Conservation (phyloP, 2,329 filamentous ascomycete species). For the Helminthosporium solani region DNA sequence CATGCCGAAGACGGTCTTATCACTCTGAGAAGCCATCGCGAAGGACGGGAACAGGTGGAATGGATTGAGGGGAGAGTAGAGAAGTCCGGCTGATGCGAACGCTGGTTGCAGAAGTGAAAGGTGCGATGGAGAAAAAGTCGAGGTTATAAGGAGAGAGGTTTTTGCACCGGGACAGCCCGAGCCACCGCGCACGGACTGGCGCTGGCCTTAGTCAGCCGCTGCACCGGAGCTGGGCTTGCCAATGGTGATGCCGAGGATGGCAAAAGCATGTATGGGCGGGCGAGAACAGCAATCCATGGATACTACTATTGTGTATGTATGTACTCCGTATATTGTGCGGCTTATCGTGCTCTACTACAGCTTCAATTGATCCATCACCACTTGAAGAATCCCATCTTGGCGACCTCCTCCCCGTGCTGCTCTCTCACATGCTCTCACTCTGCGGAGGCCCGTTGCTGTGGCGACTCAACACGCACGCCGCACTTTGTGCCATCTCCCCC, state of each 20-base stretch:
- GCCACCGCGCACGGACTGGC: not conserved
- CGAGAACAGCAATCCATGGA: too few relatives aligned
- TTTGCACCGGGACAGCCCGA: not conserved
- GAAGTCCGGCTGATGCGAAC: conserved; percentile 12
- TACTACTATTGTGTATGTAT: too few relatives aligned
- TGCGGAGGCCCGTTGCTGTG: too few relatives aligned
- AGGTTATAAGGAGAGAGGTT: conserved; percentile 1
- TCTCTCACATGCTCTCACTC: too few relatives aligned
- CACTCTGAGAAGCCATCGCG: conserved; percentile 46
- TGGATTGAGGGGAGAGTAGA: conserved; percentile 27
- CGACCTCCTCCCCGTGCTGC: too few relatives aligned
- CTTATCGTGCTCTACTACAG: too few relatives aligned
- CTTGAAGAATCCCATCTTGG: too few relatives aligned
- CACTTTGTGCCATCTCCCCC: not conserved
- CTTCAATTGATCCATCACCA: too few relatives aligned
- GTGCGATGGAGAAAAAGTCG: conserved; percentile 3
- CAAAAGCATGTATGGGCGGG: too few relatives aligned
- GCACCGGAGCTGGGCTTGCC: not conserved
- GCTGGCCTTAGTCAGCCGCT: not conserved
- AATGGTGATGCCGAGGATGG: too few relatives aligned
- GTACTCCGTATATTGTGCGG: too few relatives aligned
- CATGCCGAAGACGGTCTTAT: conserved; percentile 58
- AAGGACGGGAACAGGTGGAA: conserved; percentile 42
- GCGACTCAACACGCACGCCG: not conserved
- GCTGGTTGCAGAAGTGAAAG: conserved; percentile 2